Base-by-base conservation (phyloP, 768 basidiomycete species). In the Lactarius indigo region DNA sequence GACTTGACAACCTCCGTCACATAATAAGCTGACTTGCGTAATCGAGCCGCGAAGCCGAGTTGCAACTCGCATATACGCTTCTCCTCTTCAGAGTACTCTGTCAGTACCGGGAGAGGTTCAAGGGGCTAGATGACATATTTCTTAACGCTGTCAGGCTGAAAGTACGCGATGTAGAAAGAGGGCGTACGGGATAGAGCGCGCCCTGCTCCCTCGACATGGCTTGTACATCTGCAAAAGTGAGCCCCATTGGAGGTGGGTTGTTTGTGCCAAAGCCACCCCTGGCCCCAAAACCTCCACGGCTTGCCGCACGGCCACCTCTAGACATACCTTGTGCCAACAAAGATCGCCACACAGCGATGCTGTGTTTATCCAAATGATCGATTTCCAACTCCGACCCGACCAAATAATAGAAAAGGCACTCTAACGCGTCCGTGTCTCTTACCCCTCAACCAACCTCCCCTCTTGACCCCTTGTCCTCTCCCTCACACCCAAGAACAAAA, bases 141-240 rank as follows among this genome's bases (percentile, higher is more conserved):
- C 30, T 35, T 59, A 61, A 57, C 31, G 41, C 13, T 67, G 50
- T 56, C 64, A 42, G 55, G 54, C 41, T 59, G 41, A 57, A 47
- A 15, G 64, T 41, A 59, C 37, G 61, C 20, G 20, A 33, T 17
- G 23, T 20, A 39, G 20, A 31, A 41, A 17, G 28, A 37, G 26
- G 20, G 71, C 90, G 78, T 82, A 92, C 91, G 58, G 92, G 92
- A 79, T 92, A 94, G 74, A 92, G 78, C 33, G 86, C 86, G 47
- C 89, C 88, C 64, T 82, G 88, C 75, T 93, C 92, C 64, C 88
- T 81, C 20, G 90, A 88, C 73, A 93, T 77, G 58, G 85, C 82
- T 74, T 91, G 89, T 60, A 94, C 81, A 74, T 94, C 92, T 52
- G 88, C 84, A 74, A 90, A 91, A 7, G 88, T 87, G 35, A 94